A percentile compares a stretch with the other conserved stretches of the same genome.
phyloP scores from a whole-genome alignment of 495 filamentous ascomycete species.

The Neurospora africana region DNA sequence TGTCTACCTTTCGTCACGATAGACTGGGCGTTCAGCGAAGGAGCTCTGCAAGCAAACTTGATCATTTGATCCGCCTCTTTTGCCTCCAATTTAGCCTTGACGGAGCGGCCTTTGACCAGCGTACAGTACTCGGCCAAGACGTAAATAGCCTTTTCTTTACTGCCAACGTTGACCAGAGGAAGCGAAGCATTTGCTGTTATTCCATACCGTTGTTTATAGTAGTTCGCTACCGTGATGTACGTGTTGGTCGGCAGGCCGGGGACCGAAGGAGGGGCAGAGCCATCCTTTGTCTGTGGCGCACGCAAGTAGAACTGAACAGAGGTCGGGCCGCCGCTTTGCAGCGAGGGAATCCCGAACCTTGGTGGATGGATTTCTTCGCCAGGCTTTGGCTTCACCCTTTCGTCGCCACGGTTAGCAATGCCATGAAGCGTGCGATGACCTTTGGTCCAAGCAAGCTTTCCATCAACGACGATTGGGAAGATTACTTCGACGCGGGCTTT shows the following conservation, averaged over 20 bases:
- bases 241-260: conserved; percentile 6
- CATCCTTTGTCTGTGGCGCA: not conserved
- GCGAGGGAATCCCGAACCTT: not conserved
- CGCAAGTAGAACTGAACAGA: conserved; percentile 14
- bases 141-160: conserved; percentile 45
- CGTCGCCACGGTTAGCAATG: conserved; percentile 26
- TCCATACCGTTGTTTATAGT: conserved; percentile 16
- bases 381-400: not conserved
- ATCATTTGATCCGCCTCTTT: conserved; percentile 56
- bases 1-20: conserved; percentile 47
- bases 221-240: conserved; percentile 23
- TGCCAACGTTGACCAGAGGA: conserved; percentile 66
- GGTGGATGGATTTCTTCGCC: not conserved
- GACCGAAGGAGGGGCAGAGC: not conserved
- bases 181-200: conserved; percentile 19
- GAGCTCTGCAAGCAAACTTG: conserved; percentile 54
- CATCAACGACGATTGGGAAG: conserved; percentile 16
- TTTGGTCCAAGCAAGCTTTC: not conserved
- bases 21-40: conserved; percentile 53
- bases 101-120: conserved; percentile 56
- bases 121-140: conserved; percentile 55
- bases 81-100: conserved; percentile 42
- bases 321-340: too few species aligned
- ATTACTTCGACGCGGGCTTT: conserved; percentile 32
- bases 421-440: conserved; percentile 34